Evolutionary conservation across 495 filamentous ascomycete genomes (phyloP).

Genomic region (Penicillium antarcticum): DNA sequence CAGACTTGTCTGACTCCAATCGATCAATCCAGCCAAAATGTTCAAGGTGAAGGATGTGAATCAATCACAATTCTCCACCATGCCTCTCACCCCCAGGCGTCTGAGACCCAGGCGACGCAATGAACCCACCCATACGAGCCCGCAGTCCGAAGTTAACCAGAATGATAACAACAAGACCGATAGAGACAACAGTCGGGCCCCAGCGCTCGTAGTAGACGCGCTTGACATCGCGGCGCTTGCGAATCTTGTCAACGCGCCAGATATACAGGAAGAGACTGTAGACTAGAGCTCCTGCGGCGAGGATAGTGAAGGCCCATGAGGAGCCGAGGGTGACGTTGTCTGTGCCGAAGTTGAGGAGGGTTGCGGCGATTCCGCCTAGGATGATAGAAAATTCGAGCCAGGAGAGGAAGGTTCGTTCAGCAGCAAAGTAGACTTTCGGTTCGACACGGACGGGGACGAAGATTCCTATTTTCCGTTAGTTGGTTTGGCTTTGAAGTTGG

Average conservation of each 20-base stretch:
- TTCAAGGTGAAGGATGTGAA: too few relatives aligned
- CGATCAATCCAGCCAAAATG: too few relatives aligned
- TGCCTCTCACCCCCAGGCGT: slow-evolving; percentile 6
- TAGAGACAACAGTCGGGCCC: slow-evolving; percentile 80
- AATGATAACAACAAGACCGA: slow-evolving; percentile 67
- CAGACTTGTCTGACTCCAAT: too few relatives aligned
- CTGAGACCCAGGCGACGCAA: slow-evolving; percentile 12
- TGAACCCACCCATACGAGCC: slow-evolving; percentile 33
- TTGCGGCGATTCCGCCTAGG: slow-evolving; percentile 85
- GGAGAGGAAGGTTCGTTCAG: slow-evolving; percentile 90
- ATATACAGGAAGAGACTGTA: slow-evolving; percentile 83
- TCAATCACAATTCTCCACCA: slow-evolving; percentile 14
- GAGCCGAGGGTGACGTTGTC: slow-evolving; percentile 55
- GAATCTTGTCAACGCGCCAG: slow-evolving; percentile 81
- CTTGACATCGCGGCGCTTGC: slow-evolving; percentile 71
- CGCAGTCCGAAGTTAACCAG: slow-evolving; percentile 67
- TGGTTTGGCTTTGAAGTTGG: not conserved
- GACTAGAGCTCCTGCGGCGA: slow-evolving; percentile 69
- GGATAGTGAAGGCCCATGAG: slow-evolving; percentile 74
- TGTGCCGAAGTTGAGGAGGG: slow-evolving; percentile 84
- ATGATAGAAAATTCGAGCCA: slow-evolving; percentile 98
- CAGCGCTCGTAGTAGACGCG: slow-evolving; percentile 78
- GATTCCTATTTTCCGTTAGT: slow-evolving; percentile 54
- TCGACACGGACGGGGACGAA: slow-evolving; percentile 94
- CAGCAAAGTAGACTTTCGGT: slow-evolving; percentile 96